phyloP scores from a whole-genome alignment of 129 eudicot genomes.

The sunflower (Helianthus annuus) region DNA sequence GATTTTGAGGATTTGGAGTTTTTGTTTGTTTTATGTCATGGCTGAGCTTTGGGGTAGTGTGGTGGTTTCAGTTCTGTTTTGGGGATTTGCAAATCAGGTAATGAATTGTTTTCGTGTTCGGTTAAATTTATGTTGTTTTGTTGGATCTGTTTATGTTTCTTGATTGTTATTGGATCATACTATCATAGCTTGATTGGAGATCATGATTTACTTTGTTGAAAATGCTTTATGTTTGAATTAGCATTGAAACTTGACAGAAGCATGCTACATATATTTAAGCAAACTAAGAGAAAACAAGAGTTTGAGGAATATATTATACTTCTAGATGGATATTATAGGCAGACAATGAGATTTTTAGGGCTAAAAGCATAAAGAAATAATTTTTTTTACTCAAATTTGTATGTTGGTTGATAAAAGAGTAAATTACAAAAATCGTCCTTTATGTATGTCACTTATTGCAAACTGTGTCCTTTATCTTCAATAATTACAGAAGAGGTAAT shows the following conservation, averaged over 20 bases:
- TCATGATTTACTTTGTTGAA: constrained; percentile 5
- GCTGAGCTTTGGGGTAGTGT: constrained; percentile 99
- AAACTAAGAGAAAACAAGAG: background rate
- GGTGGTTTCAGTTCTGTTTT: constrained; percentile 91
- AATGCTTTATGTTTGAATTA: too few relatives aligned
- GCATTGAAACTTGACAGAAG: background rate
- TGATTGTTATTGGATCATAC: constrained; percentile 5
- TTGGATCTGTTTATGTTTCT: background rate
- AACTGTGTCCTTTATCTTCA: too few relatives aligned
- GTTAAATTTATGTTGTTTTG: constrained; percentile 6
- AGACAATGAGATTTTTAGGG: background rate
- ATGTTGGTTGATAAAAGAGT: background rate
- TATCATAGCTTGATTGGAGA: background rate
- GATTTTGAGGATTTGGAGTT: constrained; percentile 98
- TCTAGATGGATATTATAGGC: background rate
- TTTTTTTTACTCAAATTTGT: background rate
- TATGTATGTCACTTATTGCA: too few relatives aligned
- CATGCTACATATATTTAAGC: constrained; percentile 9
- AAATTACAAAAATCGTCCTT: too few relatives aligned
- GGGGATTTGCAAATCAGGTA: constrained; percentile 99
- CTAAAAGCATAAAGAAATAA: background rate
- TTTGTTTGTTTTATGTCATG: constrained; percentile 99
- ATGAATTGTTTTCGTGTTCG: constrained; percentile 11
- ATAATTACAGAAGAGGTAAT: too few relatives aligned
- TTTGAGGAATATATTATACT: background rate